Evolutionary conservation across 2,329 filamentous ascomycete genomes (phyloP).

Genomic region (Zymoseptoria crescenta): DNA sequence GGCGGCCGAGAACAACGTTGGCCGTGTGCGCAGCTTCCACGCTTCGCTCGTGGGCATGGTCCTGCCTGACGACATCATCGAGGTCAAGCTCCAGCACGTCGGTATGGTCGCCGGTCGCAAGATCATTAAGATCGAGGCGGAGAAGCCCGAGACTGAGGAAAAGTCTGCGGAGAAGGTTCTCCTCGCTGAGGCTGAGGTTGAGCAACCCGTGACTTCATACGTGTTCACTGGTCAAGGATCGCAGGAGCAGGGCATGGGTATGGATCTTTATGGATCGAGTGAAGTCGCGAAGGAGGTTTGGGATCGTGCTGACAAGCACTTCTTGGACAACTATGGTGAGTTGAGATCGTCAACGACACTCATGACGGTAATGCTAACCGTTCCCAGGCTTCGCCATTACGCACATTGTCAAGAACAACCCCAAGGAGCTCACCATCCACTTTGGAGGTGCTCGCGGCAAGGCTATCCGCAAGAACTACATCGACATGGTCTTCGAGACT

Average conservation of each 20-base stretch:
- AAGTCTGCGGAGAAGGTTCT: conserved; percentile 70
- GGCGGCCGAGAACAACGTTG: conserved; percentile 98
- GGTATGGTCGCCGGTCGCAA: conserved; percentile 98
- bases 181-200: conserved; percentile 89
- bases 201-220: conserved; percentile 93
- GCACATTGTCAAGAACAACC: conserved; percentile 99
- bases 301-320: conserved; percentile 95
- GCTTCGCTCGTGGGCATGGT: conserved; percentile 98
- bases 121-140: conserved; percentile 97
- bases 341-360: conserved; percentile 4
- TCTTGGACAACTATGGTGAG: conserved; percentile 95
- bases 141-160: conserved; percentile 91
- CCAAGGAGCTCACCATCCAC: conserved; percentile 95
- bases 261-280: conserved; percentile 94
- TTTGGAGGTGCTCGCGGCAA: conserved; percentile 96
- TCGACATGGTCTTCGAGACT: conserved; percentile 99
- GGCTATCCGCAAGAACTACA: conserved; percentile 97
- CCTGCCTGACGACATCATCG: conserved; percentile 86
- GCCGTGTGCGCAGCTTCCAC: conserved; percentile 94
- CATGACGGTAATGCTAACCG: conserved; percentile 3
- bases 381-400: conserved; percentile 79
- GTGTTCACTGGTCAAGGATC: conserved; percentile 98
- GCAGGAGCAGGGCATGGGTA: conserved; percentile 99
- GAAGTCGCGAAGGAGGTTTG: conserved; percentile 93
- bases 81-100: conserved; percentile 91